Evolutionary conservation across 2,329 filamentous ascomycete species (phyloP).

Genomic region (Hymenoscyphus occultus): DNA sequence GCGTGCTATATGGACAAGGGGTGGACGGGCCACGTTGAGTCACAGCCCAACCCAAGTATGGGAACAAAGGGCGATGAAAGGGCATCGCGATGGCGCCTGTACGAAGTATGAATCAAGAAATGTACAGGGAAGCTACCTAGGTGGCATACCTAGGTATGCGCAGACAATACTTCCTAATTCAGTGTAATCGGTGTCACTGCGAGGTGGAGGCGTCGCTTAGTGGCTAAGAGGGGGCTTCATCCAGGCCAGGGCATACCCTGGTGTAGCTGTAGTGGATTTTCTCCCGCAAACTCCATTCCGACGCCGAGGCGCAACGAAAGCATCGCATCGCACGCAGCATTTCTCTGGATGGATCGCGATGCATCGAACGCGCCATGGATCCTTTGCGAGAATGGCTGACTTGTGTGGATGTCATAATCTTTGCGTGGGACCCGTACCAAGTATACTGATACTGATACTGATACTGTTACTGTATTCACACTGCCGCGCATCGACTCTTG

Average conservation of each 20-base stretch:
- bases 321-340: neutral
- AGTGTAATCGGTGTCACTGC: too few relatives aligned
- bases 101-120: constrained; percentile 4
- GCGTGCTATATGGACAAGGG: neutral
- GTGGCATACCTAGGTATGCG: too few relatives aligned
- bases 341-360: neutral
- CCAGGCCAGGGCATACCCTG: neutral
- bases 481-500: constrained; percentile 11
- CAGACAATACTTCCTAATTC: too few relatives aligned
- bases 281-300: constrained; percentile 10
- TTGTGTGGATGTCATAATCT: constrained; percentile 7
- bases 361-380: neutral
- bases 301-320: constrained; percentile 17
- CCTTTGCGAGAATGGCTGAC: neutral
- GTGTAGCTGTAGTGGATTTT: too few relatives aligned
- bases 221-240: neutral
- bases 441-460: too few relatives aligned
- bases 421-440: neutral
- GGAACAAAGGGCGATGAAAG: neutral
- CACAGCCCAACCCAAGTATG: neutral
- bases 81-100: neutral
- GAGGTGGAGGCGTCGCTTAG: neutral
- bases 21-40: neutral
- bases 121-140: constrained; percentile 10
- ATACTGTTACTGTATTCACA: neutral